Conservation (phyloP, 1,284 basidiomycete species). For the Apiotrichum gamsii region DNA sequence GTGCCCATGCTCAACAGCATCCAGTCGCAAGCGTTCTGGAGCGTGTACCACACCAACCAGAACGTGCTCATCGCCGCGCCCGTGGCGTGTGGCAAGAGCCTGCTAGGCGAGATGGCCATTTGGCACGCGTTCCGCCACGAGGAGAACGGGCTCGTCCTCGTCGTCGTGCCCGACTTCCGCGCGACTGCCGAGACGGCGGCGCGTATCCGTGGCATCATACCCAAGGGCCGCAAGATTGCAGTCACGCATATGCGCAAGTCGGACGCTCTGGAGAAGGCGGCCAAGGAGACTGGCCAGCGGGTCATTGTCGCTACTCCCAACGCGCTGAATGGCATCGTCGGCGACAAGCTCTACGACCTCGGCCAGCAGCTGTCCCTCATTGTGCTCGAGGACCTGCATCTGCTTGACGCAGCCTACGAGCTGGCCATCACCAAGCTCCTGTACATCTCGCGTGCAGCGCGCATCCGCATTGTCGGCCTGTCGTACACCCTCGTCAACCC, state of each 20-base stretch:
- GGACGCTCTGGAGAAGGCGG: slow-evolving; percentile 26
- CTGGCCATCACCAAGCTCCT: slow-evolving; percentile 63
- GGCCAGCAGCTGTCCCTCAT: slow-evolving; percentile 58
- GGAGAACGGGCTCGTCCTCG: slow-evolving; percentile 31
- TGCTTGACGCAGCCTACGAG: slow-evolving; percentile 77
- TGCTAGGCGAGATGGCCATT: slow-evolving; percentile 61
- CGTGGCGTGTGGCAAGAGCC: slow-evolving; percentile 72
- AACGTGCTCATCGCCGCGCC: slow-evolving; percentile 80
- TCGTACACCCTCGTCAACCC: slow-evolving; percentile 75
- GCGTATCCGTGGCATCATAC: slow-evolving; percentile 34
- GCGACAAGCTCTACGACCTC: slow-evolving; percentile 4
- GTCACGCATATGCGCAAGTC: slow-evolving; percentile 24
- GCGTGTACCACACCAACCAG: slow-evolving; percentile 61
- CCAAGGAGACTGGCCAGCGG: slow-evolving; percentile 10
- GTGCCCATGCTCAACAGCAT: slow-evolving; percentile 68
- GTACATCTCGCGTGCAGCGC: slow-evolving; percentile 56
- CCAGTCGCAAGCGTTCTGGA: slow-evolving; percentile 88
- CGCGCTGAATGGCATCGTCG: slow-evolving; percentile 31
- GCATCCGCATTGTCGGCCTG: slow-evolving; percentile 71
- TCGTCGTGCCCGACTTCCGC: slow-evolving; percentile 41
- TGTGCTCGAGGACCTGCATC: slow-evolving; percentile 79
- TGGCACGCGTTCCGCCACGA: slow-evolving; percentile 53
- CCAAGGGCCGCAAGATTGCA: slow-evolving; percentile 23
- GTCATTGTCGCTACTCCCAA: slow-evolving; percentile 46
- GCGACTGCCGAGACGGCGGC: slow-evolving; percentile 40